phyloP scores from a whole-genome alignment of 73 alveolate genomes.

The Paramecium sonneborni region DNA sequence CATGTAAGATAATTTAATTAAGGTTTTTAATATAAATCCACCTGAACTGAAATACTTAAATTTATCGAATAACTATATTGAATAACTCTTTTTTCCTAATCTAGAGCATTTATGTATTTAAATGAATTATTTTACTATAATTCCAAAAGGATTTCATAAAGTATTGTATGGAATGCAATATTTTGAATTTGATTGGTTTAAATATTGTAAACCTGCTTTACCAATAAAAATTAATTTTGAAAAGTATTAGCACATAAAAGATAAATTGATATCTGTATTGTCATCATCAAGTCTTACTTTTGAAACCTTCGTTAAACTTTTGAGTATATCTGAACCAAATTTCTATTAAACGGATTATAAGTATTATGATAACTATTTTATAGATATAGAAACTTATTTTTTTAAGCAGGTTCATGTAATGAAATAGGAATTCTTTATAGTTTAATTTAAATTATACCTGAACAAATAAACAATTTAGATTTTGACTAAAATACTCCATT shows the following conservation, averaged over 20 bases:
- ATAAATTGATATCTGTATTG: slow-evolving; percentile 49
- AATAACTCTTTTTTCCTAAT: slow-evolving; percentile 25
- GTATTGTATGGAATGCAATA: slow-evolving; percentile 72
- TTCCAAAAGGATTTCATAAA: slow-evolving; percentile 82
- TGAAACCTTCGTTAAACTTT: slow-evolving; percentile 52
- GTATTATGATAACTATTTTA: slow-evolving; percentile 41
- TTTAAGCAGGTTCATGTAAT: slow-evolving; percentile 57
- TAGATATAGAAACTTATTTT: slow-evolving; percentile 69
- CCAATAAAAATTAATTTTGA: slow-evolving; percentile 72
- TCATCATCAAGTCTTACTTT: slow-evolving; percentile 1
- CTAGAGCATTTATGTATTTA: slow-evolving; percentile 71
- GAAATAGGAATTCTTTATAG: slow-evolving; percentile 1
- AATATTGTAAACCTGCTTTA: slow-evolving; percentile 80
- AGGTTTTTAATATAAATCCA: neutral
- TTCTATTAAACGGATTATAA: slow-evolving; percentile 68
- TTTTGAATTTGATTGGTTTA: slow-evolving; percentile 90
- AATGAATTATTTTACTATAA: slow-evolving; percentile 74
- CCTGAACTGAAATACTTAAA: slow-evolving; percentile 47
- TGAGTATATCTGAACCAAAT: slow-evolving; percentile 55
- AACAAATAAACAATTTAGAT: neutral
- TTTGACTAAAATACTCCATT: slow-evolving; percentile 43
- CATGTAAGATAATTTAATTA: neutral
- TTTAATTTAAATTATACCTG: neutral
- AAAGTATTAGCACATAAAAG: slow-evolving; percentile 67
- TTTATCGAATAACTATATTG: slow-evolving; percentile 22